phyloP scores from a whole-genome alignment of 1,284 basidiomycete genomes.

The Ustilago sp. region DNA sequence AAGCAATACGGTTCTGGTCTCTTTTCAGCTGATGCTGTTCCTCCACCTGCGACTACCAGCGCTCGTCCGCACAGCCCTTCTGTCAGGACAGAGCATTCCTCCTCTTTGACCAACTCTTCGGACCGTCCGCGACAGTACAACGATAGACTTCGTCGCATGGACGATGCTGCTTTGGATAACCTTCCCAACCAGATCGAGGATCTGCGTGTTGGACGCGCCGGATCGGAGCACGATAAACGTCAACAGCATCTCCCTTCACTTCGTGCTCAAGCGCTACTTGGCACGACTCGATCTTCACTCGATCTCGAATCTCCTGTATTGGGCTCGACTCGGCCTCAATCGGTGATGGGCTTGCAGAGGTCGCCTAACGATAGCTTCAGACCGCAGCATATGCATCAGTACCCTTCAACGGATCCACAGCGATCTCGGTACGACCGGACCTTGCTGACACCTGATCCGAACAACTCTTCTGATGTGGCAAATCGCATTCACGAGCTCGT shows the following conservation, averaged over 20 bases:
- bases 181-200: slow-evolving; percentile 38
- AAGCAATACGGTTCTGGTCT: slow-evolving; percentile 48
- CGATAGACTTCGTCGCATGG: slow-evolving; percentile 16
- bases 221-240: slow-evolving; percentile 18
- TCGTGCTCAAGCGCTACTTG: slow-evolving; percentile 19
- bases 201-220: slow-evolving; percentile 19
- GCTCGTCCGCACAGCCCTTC: slow-evolving; percentile 25
- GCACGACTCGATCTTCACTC: slow-evolving; percentile 22
- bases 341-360: slow-evolving; percentile 34
- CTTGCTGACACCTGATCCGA: slow-evolving; percentile 19
- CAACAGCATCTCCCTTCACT: slow-evolving; percentile 10
- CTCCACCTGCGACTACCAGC: slow-evolving; percentile 10
- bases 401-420: slow-evolving; percentile 44
- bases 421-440: slow-evolving; percentile 28
- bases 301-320: slow-evolving; percentile 28
- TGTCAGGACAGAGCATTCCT: slow-evolving; percentile 20
- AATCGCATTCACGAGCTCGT: slow-evolving; percentile 42
- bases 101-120: slow-evolving; percentile 30
- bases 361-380: slow-evolving; percentile 27
- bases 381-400: slow-evolving; percentile 19
- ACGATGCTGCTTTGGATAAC: slow-evolving; percentile 18
- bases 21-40: slow-evolving; percentile 46
- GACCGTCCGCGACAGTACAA: slow-evolving; percentile 20
- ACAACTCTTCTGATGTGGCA: slow-evolving; percentile 31
- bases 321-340: slow-evolving; percentile 34